Conservation (phyloP, 2,329 filamentous ascomycete species). For the Ophiocordyceps sinensis region DNA sequence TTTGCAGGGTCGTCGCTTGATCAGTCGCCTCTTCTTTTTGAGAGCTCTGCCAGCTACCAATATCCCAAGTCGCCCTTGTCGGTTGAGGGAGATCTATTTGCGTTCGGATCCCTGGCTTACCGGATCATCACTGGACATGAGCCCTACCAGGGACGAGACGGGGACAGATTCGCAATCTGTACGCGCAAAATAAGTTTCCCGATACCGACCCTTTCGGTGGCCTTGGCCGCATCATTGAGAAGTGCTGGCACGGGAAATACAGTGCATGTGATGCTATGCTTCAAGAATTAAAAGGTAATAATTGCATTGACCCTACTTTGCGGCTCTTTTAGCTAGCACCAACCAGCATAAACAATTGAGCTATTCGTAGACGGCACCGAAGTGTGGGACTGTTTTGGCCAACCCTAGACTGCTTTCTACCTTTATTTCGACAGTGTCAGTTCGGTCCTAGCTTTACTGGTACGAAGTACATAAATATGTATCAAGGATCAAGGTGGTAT, state of each 20-base stretch:
- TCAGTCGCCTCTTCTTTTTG: background rate
- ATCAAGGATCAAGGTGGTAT: too few species aligned
- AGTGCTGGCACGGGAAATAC: background rate
- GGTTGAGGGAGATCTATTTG: background rate
- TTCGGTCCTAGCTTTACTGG: too few species aligned
- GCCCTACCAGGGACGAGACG: background rate
- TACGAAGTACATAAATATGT: too few species aligned
- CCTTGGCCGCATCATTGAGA: background rate
- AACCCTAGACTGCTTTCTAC: too few species aligned
- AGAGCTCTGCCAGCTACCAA: background rate
- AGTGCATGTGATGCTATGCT: background rate
- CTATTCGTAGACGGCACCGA: too few species aligned
- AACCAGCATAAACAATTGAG: too few species aligned
- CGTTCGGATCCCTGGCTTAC: background rate
- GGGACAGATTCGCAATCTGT: background rate
- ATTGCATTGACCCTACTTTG: background rate
- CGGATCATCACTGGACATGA: background rate
- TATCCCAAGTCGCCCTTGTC: background rate
- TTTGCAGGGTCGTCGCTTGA: background rate
- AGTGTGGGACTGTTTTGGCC: too few species aligned
- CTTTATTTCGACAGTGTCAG: too few species aligned
- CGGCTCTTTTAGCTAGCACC: background rate
- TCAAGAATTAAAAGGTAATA: background rate
- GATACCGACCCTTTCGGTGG: background rate
- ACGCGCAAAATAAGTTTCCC: background rate